These are phyloP conservation scores for Endoconidiophora polonica DNA, from an alignment of 2,329 filamentous ascomycete genomes.

Conservation along the genomic window DNA sequence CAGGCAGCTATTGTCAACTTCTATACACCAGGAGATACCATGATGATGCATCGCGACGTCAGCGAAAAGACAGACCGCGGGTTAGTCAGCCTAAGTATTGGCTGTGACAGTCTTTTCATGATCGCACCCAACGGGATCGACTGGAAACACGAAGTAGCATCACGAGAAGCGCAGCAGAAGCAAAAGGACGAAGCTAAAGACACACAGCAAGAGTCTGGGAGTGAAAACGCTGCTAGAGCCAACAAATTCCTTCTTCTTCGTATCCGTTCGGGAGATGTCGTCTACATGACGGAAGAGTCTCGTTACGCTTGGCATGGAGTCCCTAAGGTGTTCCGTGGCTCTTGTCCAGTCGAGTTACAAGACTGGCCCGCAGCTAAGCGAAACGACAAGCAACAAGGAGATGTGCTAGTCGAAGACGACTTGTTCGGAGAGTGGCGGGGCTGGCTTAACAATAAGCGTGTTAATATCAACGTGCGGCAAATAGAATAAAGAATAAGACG, in stretches of 20 bases:
- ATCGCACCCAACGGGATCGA: slow-evolving; percentile 45
- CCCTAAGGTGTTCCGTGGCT: slow-evolving; percentile 64
- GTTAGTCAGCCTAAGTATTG: slow-evolving; percentile 71
- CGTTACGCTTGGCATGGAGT: slow-evolving; percentile 93
- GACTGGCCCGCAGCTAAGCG: slow-evolving; percentile 50
- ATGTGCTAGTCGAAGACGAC: slow-evolving; percentile 19
- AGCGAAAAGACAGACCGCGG: slow-evolving; percentile 68
- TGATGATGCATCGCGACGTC: slow-evolving; percentile 87
- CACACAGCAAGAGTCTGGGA: slow-evolving; percentile 11
- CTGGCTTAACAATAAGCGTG: slow-evolving; percentile 76
- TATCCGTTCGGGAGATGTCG: slow-evolving; percentile 68
- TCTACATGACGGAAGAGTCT: slow-evolving; percentile 72
- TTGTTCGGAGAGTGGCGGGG: slow-evolving; percentile 55
- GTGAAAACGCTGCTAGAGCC: slow-evolving; percentile 12
- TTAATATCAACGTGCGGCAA: slow-evolving; percentile 87
- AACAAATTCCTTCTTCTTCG: slow-evolving; percentile 44
- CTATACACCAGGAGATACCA: slow-evolving; percentile 76
- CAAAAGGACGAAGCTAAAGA: no score
- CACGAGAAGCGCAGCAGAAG: no score
- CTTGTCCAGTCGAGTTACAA: slow-evolving; percentile 58
- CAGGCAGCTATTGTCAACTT: slow-evolving; percentile 91
- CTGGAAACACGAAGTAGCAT: slow-evolving; percentile 15
- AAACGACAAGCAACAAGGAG: neutral
- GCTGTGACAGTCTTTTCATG: slow-evolving; percentile 81
- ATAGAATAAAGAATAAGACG: slow-evolving; percentile 40